Base-by-base conservation (phyloP, 805 yeast species). In the Hanseniaspora occidentalis region DNA sequence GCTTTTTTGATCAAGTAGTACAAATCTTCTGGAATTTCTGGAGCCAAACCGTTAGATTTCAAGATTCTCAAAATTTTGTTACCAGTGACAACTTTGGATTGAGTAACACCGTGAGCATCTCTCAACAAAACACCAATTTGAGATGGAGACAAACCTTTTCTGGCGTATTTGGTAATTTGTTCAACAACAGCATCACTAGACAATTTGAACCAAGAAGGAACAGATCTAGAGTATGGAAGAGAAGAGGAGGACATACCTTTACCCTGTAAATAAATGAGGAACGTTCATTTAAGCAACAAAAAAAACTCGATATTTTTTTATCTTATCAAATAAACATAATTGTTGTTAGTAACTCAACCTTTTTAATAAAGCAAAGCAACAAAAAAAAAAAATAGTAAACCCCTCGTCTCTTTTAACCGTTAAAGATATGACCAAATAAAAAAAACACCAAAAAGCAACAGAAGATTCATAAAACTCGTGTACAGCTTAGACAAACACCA, bases 41-140 rank as follows among this genome's bases (percentile, higher is more conserved):
- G 97, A 65, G 97, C 98, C 66, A 92, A 84, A 81, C 98, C 99
- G 79, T 88, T 86, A 52, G 97, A 83, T 75, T 89, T 92, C 70
- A 92, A 80, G 77, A 92, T 88, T 83, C 99, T 88, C 71, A 92
- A 82, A 64, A 92, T 82, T 84, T 92, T 92, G 95, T 88, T 79
- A 79, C 97, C 97, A 60, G 98, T 89, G 73, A 85, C 85, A 65
- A 89, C 79, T 77, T 82, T 85, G 60, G 95, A 72, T 75, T 88
- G 96, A 67, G 96, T 79, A 62, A 92, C 97, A 75, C 99, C 99
- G 78, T 92, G 97, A 61, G 97, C 92, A 75, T 92, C 99, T 79
- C 99, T 86, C 70, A 92, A 84, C 64, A 86, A 73, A 66, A 92
- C 98, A 84, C 99, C 98, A 54, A 92, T 92, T 73, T 86, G 95